phyloP scores from a whole-genome alignment of 805 yeast genomes.

The Myxozyma geophila region DNA sequence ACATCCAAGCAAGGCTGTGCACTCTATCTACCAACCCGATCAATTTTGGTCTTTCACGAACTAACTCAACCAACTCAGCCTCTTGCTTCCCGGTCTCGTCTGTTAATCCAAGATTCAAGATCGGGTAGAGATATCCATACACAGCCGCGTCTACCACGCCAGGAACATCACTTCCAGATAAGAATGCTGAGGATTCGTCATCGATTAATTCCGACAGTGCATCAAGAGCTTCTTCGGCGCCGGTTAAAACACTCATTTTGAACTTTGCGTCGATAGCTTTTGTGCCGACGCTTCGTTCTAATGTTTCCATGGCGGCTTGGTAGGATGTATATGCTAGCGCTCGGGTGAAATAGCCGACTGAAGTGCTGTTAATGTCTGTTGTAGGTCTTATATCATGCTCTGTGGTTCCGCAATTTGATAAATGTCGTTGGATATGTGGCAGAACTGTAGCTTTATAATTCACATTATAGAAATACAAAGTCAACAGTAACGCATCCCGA shows the following conservation, averaged over 20 bases:
- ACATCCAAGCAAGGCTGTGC: slow-evolving; percentile 1
- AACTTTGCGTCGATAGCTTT: neutral
- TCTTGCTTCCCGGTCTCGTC: slow-evolving; percentile 6
- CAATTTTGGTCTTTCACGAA: slow-evolving; percentile 9
- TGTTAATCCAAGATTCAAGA: slow-evolving; percentile 12
- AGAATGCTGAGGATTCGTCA: neutral
- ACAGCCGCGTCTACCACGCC: slow-evolving; percentile 29
- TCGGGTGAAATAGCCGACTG: neutral
- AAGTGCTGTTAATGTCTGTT: no score
- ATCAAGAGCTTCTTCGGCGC: slow-evolving; percentile 32
- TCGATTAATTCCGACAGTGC: slow-evolving; percentile 17
- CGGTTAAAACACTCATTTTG: slow-evolving; percentile 4
- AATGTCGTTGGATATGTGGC: neutral
- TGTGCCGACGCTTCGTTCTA: neutral
- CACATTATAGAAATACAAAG: slow-evolving; percentile 13
- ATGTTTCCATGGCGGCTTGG: neutral
- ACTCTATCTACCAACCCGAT: slow-evolving; percentile 11
- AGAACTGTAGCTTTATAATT: slow-evolving; percentile 14
- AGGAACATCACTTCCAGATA: slow-evolving; percentile 8
- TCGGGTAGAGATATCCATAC: slow-evolving; percentile 24
- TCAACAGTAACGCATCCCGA: slow-evolving; percentile 26
- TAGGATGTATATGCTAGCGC: neutral
- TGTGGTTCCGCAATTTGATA: neutral
- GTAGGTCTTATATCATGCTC: no score
- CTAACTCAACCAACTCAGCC: slow-evolving; percentile 18